phyloP scores from a whole-genome alignment of 2,329 filamentous ascomycete species.

The Scleromitrula shiraiana region DNA sequence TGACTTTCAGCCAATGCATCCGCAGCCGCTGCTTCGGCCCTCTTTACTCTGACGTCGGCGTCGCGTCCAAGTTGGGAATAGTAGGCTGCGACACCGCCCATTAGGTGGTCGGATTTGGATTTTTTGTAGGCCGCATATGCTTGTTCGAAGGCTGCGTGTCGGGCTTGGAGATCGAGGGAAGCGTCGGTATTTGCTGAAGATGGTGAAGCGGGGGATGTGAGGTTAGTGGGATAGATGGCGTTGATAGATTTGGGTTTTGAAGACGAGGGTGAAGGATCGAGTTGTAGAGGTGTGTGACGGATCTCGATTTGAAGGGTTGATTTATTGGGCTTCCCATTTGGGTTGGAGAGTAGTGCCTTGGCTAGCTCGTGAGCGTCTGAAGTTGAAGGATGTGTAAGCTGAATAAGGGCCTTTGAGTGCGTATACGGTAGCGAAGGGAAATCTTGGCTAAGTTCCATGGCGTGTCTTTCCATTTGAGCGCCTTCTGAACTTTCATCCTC shows the following conservation, averaged over 20 bases:
- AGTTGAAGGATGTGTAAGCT: slow-evolving; percentile 48
- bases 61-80: slow-evolving; percentile 67
- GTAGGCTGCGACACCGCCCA: slow-evolving; percentile 66
- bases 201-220: not conserved
- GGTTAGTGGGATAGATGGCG: slow-evolving; percentile 6
- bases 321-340: slow-evolving; percentile 5
- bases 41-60: slow-evolving; percentile 47
- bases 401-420: slow-evolving; percentile 45
- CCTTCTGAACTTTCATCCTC: slow-evolving; percentile 34
- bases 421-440: slow-evolving; percentile 43
- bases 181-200: slow-evolving; percentile 1
- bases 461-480: slow-evolving; percentile 38
- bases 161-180: slow-evolving; percentile 9
- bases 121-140: slow-evolving; percentile 50
- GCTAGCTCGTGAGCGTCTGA: slow-evolving; percentile 53
- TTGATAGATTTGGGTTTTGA: slow-evolving; percentile 7
- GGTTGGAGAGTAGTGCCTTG: slow-evolving; percentile 37
- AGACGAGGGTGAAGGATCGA: slow-evolving; percentile 8
- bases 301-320: slow-evolving; percentile 24
- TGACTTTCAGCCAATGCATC: slow-evolving; percentile 62
- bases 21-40: slow-evolving; percentile 56
- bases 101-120: slow-evolving; percentile 62
- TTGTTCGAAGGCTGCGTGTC: slow-evolving; percentile 42
- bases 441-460: slow-evolving; percentile 44
- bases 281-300: slow-evolving; percentile 22